phyloP scores from a whole-genome alignment of 2,329 filamentous ascomycete genomes.

The Exophiala alcalophila region DNA sequence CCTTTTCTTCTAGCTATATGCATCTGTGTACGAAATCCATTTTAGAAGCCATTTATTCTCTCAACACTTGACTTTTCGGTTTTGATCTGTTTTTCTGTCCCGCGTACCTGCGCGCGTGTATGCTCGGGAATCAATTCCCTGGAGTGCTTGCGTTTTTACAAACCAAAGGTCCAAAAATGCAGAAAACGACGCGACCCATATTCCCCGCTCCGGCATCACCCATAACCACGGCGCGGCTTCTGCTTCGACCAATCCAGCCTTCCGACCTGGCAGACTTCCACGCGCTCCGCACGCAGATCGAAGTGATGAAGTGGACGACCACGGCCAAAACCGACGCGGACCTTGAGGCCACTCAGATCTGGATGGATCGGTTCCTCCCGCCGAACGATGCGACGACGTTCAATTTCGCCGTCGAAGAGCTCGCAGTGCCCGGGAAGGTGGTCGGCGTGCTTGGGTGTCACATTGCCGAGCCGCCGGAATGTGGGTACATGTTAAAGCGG shows the following conservation, averaged over 20 bases:
- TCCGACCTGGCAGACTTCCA: conserved; percentile 53
- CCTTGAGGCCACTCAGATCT: conserved; percentile 44
- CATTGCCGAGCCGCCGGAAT: conserved; percentile 44
- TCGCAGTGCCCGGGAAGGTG: conserved; percentile 15
- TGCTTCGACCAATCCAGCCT: conserved; percentile 51
- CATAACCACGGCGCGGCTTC: conserved; percentile 53
- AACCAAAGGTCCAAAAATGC: too few relatives aligned
- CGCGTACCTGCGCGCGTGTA: too few relatives aligned
- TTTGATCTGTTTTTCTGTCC: too few relatives aligned
- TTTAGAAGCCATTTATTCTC: too few relatives aligned
- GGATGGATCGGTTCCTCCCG: conserved; percentile 45
- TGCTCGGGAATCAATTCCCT: too few relatives aligned
- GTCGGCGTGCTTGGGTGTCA: conserved; percentile 52
- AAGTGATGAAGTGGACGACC: conserved; percentile 61
- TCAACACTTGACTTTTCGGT: too few relatives aligned
- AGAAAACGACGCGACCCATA: conserved; percentile 51
- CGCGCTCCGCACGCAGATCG: conserved; percentile 55
- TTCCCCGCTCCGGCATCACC: conserved; percentile 36
- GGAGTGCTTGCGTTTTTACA: too few relatives aligned
- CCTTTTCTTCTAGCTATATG: too few relatives aligned
- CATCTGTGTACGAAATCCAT: too few relatives aligned
- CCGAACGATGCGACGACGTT: conserved; percentile 53
- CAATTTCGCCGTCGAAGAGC: conserved; percentile 48
- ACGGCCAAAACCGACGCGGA: conserved; percentile 45
- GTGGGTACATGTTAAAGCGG: conserved; percentile 57